Evolutionary conservation across 2,329 filamentous ascomycete species (phyloP), one percentile per base, ranked within the genome.

Genomic region (Uncinocarpus reesii): DNA sequence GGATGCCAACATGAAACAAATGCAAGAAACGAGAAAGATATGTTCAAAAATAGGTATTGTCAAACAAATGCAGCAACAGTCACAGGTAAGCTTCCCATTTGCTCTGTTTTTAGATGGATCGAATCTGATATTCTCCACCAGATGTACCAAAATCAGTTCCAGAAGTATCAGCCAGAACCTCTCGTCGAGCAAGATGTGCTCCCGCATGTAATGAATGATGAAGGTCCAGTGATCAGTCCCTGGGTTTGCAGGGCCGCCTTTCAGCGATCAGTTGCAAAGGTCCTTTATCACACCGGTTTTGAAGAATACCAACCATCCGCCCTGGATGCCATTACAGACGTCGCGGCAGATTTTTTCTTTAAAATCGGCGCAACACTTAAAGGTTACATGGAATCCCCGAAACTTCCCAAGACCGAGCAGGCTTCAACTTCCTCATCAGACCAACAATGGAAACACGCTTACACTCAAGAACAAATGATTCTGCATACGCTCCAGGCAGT

Each of bases 41-140:
- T 94, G 88, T 59, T 88, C 88, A 8, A 98, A 96, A 69, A 95
- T 98, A 63, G 83, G 86, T 42, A 87, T 98, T 53, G 92, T 98
- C 63, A 98, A 96, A 71, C 92, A 98, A 70, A 98, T 98, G 92
- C 92, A 98, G 68, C 80, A 96, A 47, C 92, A 98, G 65, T 86
- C 88, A 44, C 92, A 95, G 77, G 86, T 87, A 78, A 62, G 71
- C n/a, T n/a, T 60, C 42, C 24, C 32, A 5, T 43, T 13, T 29
- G 5, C 24, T 50, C 38, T 11, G 32, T 18, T 35, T 1, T 26
- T 13, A 8, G 6, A 23, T 24, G n/a, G n/a, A 7, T 50, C n/a
- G 29, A n/a, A 36, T 36, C 24, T 55, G 34, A 58, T 61, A 31
- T 21, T 47, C 53, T 38, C 11, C n/a, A 11, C 15, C 57, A 92